Conservation (phyloP, 2,329 filamentous ascomycete genomes). For the Pezicula radicicola region DNA sequence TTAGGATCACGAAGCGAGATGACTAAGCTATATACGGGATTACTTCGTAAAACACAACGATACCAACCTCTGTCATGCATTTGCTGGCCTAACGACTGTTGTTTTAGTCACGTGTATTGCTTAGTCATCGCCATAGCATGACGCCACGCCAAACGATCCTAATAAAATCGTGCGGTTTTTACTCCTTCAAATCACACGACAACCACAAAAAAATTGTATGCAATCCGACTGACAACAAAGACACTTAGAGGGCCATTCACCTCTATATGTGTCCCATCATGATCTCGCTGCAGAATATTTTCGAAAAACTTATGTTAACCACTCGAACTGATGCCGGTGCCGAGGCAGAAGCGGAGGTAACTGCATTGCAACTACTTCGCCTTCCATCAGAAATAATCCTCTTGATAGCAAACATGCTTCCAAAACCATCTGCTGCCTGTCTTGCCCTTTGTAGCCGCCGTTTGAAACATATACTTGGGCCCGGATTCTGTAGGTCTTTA, state of each 20-base stretch:
- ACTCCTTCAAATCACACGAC: too few relatives aligned
- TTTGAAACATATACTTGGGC: slow-evolving; percentile 9
- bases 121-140: too few relatives aligned
- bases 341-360: neutral
- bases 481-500: slow-evolving; percentile 7
- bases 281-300: slow-evolving; percentile 5
- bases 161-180: too few relatives aligned
- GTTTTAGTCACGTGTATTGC: too few relatives aligned
- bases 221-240: too few relatives aligned
- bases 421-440: slow-evolving; percentile 8
- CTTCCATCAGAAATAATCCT: slow-evolving; percentile 13
- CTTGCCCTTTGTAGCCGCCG: slow-evolving; percentile 11
- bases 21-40: too few relatives aligned
- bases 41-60: too few relatives aligned
- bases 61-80: too few relatives aligned
- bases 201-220: too few relatives aligned
- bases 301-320: slow-evolving; percentile 3
- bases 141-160: too few relatives aligned
- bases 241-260: neutral
- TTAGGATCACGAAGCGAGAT: too few relatives aligned
- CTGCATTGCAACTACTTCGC: slow-evolving; percentile 5
- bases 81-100: too few relatives aligned
- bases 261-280: slow-evolving; percentile 2
- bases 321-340: slow-evolving; percentile 1
- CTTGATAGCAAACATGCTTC: slow-evolving; percentile 9